phyloP scores from a whole-genome alignment of 371 early-diverging fungal species.

The Thermomucor indicae-seudaticae region DNA sequence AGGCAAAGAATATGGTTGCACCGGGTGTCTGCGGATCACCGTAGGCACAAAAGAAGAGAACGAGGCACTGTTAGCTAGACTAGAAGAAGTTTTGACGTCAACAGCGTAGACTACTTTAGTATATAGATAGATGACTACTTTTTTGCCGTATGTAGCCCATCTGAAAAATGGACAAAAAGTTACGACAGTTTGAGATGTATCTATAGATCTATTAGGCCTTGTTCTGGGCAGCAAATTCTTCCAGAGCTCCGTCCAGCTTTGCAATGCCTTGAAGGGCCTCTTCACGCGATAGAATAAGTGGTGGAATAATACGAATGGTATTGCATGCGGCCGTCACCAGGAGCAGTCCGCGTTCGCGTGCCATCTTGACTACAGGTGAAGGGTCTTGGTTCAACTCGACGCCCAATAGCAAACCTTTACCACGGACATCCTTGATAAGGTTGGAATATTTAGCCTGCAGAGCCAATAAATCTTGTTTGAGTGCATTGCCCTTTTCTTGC shows the following conservation, averaged over 20 bases:
- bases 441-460: conserved; percentile 48
- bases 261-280: conserved; percentile 66
- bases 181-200: too few species aligned
- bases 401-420: conserved; percentile 83
- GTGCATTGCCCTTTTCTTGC: conserved; percentile 48
- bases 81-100: conserved; percentile 34
- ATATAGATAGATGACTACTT: not conserved
- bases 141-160: too few species aligned
- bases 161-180: too few species aligned
- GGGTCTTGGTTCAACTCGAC: conserved; percentile 68
- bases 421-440: conserved; percentile 75
- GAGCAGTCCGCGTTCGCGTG: conserved; percentile 79
- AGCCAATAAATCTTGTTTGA: conserved; percentile 46
- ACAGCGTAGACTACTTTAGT: conserved; percentile 2
- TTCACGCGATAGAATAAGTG: conserved; percentile 66
- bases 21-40: conserved; percentile 90
- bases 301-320: conserved; percentile 87
- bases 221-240: conserved; percentile 51
- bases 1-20: conserved; percentile 89
- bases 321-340: conserved; percentile 88
- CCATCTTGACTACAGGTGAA: conserved; percentile 64
- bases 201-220: too few species aligned
- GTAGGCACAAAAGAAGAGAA: conserved; percentile 90
- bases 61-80: conserved; percentile 34
- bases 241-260: conserved; percentile 61